Percentiles rank a stretch among this genome's conserved stretches.
Evolutionary conservation across 78 protist species (phyloP).

Genomic region (Emiliania huxleyi): DNA sequence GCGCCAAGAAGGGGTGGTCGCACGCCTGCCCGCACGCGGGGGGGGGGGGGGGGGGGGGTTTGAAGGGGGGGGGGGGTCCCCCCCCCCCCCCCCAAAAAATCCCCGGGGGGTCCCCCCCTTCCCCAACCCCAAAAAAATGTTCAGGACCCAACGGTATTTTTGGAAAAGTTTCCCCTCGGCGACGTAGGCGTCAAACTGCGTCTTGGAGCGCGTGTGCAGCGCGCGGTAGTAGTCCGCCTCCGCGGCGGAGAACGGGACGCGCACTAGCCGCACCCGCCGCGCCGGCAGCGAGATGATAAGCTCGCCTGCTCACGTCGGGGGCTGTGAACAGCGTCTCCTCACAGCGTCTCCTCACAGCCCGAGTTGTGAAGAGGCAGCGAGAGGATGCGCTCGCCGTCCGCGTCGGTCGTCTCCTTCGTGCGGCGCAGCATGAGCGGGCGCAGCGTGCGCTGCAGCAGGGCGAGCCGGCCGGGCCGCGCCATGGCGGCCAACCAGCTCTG

Average conservation of each 20-base stretch:
- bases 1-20: constrained; percentile 64
- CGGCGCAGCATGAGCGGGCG: constrained; percentile 47
- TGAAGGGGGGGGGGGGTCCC: too few species aligned
- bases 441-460: background rate
- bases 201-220: background rate
- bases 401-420: constrained; percentile 15
- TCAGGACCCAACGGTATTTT: constrained; percentile 69
- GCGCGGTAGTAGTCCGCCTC: constrained; percentile 38
- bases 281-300: background rate
- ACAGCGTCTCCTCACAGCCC: too few species aligned
- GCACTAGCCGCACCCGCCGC: background rate
- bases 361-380: too few species aligned
- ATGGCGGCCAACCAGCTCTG: background rate
- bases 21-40: constrained; percentile 75
- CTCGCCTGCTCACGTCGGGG: too few species aligned
- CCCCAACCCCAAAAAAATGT: constrained; percentile 67
- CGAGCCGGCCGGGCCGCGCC: background rate
- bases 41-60: too few species aligned
- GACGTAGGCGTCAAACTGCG: constrained; percentile 44
- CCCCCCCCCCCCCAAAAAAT: too few species aligned
- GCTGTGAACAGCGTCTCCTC: too few species aligned
- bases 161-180: background rate
- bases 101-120: too few species aligned
- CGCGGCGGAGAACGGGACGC: background rate
- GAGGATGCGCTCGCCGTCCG: background rate